phyloP scores from a whole-genome alignment of 2,329 filamentous ascomycete species.

The Xylaria sp. region DNA sequence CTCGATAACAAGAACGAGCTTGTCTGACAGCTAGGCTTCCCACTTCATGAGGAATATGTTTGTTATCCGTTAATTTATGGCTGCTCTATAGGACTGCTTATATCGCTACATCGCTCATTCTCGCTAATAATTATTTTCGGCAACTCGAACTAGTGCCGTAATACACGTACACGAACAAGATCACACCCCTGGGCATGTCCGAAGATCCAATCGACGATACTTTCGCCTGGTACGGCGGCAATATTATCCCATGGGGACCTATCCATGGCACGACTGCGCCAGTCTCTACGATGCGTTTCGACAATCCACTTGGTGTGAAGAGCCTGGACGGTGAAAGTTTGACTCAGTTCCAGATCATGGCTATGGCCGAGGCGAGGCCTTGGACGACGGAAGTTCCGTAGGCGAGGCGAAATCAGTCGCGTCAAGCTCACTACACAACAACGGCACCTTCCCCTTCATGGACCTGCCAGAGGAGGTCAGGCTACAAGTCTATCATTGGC shows the following conservation, averaged over 20 bases:
- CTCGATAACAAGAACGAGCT: too few relatives aligned
- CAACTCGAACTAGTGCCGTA: neutral
- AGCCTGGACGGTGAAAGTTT: conserved; percentile 11
- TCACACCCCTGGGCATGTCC: conserved; percentile 2
- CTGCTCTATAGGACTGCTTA: neutral
- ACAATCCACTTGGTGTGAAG: conserved; percentile 3
- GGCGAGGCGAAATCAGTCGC: conserved; percentile 9
- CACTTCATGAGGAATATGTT: neutral
- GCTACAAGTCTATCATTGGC: conserved; percentile 49
- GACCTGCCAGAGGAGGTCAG: conserved; percentile 49
- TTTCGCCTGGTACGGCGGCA: conserved; percentile 12
- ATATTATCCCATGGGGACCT: conserved; percentile 12
- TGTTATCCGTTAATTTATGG: neutral
- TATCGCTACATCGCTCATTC: neutral
- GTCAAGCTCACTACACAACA: conserved; percentile 11
- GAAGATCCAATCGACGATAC: conserved; percentile 10
- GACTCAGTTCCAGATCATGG: conserved; percentile 16
- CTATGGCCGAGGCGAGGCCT: conserved; percentile 14
- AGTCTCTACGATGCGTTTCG: conserved; percentile 1
- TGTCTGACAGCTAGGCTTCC: neutral
- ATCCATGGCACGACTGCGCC: conserved; percentile 1
- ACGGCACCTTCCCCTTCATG: conserved; percentile 34
- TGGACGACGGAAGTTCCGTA: conserved; percentile 11
- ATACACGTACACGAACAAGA: neutral
- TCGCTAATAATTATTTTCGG: neutral